Conservation (phyloP, 2,329 filamentous ascomycete species). For the Teratosphaeria zuluensis region DNA sequence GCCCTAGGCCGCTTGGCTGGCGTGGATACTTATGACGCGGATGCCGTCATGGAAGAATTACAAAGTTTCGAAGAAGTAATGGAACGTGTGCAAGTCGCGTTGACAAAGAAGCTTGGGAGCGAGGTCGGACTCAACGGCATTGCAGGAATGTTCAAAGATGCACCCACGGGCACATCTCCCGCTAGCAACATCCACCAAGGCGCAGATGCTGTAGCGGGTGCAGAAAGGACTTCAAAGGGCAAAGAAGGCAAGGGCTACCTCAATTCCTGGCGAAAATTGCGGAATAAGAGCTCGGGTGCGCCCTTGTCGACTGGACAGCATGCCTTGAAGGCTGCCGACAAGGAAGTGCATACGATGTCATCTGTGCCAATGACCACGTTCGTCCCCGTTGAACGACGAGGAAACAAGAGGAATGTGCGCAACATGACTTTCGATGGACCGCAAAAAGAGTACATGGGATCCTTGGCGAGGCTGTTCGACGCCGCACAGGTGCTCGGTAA, state of each 20-base stretch:
- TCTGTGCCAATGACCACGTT: conserved; percentile 58
- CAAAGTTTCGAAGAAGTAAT: conserved; percentile 76
- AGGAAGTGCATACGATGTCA: conserved; percentile 49
- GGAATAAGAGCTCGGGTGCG: conserved; percentile 75
- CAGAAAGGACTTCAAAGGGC: conserved; percentile 33
- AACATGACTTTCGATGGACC: conserved; percentile 69
- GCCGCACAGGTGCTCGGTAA: conserved; percentile 85
- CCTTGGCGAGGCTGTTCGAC: conserved; percentile 83
- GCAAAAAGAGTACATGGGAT: conserved; percentile 82
- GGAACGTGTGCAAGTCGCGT: conserved; percentile 68
- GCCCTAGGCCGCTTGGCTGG: conserved; percentile 61
- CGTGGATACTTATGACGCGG: conserved; percentile 83
- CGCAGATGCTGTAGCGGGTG: conserved; percentile 23
- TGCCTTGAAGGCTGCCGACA: conserved; percentile 31
- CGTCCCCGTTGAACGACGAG: conserved; percentile 48
- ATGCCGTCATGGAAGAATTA: conserved; percentile 89
- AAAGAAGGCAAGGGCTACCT: conserved; percentile 68
- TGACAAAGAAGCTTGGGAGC: conserved; percentile 79
- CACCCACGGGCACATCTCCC: conserved; percentile 20
- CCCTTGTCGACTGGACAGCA: conserved; percentile 24
- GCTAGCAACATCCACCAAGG: conserved; percentile 6
- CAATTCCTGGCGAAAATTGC: conserved; percentile 80
- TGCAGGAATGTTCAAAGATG: conserved; percentile 65
- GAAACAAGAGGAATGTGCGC: conserved; percentile 40
- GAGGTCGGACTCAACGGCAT: conserved; percentile 80